A percentile compares a stretch with the other conserved stretches of the same genome.
Evolutionary conservation across 2,329 filamentous ascomycete genomes (phyloP).

Genomic region (Proliferodiscus dingleyae): DNA sequence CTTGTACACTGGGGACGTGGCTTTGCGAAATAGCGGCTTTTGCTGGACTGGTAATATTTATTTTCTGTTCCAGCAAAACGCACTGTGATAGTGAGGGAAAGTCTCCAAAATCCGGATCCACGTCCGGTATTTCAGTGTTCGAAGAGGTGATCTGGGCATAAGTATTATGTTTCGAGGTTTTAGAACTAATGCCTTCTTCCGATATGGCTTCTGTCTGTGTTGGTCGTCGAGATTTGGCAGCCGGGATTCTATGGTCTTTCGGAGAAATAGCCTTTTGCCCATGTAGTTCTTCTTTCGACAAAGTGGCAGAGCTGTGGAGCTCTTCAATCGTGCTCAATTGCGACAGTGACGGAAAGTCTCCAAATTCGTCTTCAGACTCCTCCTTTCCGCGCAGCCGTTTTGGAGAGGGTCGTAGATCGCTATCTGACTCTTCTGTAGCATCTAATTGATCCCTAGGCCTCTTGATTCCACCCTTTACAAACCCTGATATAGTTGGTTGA

Average conservation of each 20-base stretch:
- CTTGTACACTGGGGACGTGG: neutral
- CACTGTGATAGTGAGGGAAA: slow-evolving; percentile 5
- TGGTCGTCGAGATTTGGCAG: neutral
- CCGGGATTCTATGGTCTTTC: neutral
- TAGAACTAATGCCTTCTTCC: neutral
- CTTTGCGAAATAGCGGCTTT: neutral
- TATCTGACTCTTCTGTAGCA: slow-evolving; percentile 18
- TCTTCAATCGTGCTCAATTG: slow-evolving; percentile 24
- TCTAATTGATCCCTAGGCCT: slow-evolving; percentile 20
- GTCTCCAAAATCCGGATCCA: slow-evolving; percentile 7
- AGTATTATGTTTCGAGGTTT: neutral
- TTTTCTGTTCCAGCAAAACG: neutral
- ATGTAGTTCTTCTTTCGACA: neutral
- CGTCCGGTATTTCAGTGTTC: neutral
- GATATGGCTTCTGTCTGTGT: neutral
- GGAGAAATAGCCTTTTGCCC: neutral
- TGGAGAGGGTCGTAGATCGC: slow-evolving; percentile 1
- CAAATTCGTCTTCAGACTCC: slow-evolving; percentile 31
- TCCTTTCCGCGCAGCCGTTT: slow-evolving; percentile 11
- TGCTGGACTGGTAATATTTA: neutral
- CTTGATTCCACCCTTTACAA: slow-evolving; percentile 35
- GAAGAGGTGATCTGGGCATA: neutral
- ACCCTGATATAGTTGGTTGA: slow-evolving; percentile 52
- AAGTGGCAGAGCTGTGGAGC: slow-evolving; percentile 16
- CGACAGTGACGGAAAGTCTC: slow-evolving; percentile 30